These are phyloP conservation scores for Mycena epipterygia DNA, from an alignment of 768 basidiomycete genomes.

Conservation along the genomic window DNA sequence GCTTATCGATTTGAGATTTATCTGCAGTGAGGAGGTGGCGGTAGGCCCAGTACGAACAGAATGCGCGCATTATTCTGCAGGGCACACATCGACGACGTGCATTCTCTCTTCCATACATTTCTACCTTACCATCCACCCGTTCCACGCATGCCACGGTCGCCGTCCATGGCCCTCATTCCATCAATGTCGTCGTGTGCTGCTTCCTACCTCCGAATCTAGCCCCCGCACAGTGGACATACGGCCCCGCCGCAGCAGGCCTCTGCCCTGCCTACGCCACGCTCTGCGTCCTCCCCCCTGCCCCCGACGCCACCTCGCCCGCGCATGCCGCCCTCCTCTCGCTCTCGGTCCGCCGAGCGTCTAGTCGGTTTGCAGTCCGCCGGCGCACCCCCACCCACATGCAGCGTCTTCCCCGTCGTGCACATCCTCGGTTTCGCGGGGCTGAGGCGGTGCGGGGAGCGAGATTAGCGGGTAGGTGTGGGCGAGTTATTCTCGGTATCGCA, in stretches of 20 bases:
- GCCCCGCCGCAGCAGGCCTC: slow-evolving; percentile 25
- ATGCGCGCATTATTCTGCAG: slow-evolving; percentile 27
- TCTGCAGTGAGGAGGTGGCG: slow-evolving; percentile 17
- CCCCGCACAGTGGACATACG: slow-evolving; percentile 26
- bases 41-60: slow-evolving; percentile 13
- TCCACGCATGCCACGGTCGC: too few relatives aligned
- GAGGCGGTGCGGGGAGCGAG: too few relatives aligned
- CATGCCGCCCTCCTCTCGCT: background rate
- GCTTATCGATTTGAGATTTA: too few relatives aligned
- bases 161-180: too few relatives aligned
- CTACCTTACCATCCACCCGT: too few relatives aligned
- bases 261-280: slow-evolving; percentile 25
- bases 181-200: too few relatives aligned
- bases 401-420: background rate
- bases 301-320: background rate
- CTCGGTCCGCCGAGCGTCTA: background rate
- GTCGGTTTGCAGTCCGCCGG: too few relatives aligned
- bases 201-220: too few relatives aligned
- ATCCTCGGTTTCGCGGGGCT: background rate
- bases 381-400: too few relatives aligned
- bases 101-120: background rate
- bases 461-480: too few relatives aligned
- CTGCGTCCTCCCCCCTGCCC: slow-evolving; percentile 25
- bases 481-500: too few relatives aligned
- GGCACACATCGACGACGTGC: slow-evolving; percentile 31